Conservation (phyloP, 75 land plant genomes). For the Selaginella tamariscina region DNA sequence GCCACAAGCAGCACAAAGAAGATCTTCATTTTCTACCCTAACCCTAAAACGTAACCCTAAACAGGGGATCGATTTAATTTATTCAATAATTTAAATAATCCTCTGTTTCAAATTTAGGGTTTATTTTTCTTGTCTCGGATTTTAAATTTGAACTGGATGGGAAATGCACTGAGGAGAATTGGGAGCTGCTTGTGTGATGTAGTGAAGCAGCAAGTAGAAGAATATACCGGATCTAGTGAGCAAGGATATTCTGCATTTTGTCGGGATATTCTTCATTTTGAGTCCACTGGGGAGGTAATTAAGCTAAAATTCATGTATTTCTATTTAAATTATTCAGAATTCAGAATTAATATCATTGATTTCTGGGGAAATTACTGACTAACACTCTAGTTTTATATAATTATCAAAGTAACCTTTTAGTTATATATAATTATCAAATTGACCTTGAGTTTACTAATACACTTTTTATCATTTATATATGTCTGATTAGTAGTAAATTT, state of each 20-base stretch:
- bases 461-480: not conserved
- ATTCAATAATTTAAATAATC: no score
- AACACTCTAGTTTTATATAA: no score
- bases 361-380: not conserved
- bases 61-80: no score
- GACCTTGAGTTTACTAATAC: not conserved
- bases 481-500: not conserved
- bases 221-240: not conserved
- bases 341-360: not conserved
- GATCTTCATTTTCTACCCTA: no score
- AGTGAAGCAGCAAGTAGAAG: not conserved
- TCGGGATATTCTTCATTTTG: constrained; percentile 65
- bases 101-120: no score
- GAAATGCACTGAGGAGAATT: constrained; percentile 22
- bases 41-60: no score
- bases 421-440: no score
- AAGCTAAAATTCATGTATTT: not conserved
- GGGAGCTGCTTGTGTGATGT: constrained; percentile 8
- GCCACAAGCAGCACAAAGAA: not conserved
- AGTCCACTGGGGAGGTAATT: constrained; percentile 62
- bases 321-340: not conserved
- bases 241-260: constrained; percentile 65
- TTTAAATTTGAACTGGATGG: no score
- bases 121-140: no score
- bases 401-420: no score